Conservation (phyloP, 2,329 filamentous ascomycete genomes). For the Onygenales sp. region DNA sequence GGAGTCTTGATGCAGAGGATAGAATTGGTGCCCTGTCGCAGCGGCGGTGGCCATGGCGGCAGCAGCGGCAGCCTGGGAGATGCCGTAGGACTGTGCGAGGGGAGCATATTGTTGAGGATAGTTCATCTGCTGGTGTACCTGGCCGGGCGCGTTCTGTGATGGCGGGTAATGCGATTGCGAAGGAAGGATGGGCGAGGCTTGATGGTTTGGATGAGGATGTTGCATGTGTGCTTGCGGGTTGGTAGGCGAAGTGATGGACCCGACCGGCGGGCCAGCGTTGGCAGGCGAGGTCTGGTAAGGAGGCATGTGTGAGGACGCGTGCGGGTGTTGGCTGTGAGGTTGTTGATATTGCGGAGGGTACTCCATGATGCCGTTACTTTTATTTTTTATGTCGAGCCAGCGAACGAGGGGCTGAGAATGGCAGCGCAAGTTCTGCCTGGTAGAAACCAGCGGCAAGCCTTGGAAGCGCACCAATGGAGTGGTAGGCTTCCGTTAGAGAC, state of each 20-base stretch:
- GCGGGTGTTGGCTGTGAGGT: constrained; percentile 52
- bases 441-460: constrained; percentile 3
- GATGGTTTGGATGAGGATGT: constrained; percentile 47
- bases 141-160: constrained; percentile 50
- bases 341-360: constrained; percentile 65
- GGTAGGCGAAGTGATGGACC: constrained; percentile 61
- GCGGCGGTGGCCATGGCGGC: constrained; percentile 92
- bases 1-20: constrained; percentile 62
- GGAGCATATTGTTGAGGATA: constrained; percentile 73
- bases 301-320: constrained; percentile 48
- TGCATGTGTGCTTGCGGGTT: constrained; percentile 60
- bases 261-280: constrained; percentile 34
- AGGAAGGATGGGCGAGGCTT: constrained; percentile 71
- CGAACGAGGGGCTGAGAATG: constrained; percentile 7
- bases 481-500: neutral
- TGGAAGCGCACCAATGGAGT: constrained; percentile 3
- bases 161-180: constrained; percentile 63
- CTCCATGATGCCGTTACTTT: constrained; percentile 46
- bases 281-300: constrained; percentile 55
- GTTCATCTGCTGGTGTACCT: constrained; percentile 60
- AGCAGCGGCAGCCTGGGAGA: constrained; percentile 82
- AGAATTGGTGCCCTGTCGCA: constrained; percentile 67
- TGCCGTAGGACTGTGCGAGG: constrained; percentile 66
- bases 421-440: neutral
- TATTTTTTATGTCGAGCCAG: neutral